phyloP scores from a whole-genome alignment of 176 grass and related monocot species.

The Ampelocalamus luodianensis region DNA sequence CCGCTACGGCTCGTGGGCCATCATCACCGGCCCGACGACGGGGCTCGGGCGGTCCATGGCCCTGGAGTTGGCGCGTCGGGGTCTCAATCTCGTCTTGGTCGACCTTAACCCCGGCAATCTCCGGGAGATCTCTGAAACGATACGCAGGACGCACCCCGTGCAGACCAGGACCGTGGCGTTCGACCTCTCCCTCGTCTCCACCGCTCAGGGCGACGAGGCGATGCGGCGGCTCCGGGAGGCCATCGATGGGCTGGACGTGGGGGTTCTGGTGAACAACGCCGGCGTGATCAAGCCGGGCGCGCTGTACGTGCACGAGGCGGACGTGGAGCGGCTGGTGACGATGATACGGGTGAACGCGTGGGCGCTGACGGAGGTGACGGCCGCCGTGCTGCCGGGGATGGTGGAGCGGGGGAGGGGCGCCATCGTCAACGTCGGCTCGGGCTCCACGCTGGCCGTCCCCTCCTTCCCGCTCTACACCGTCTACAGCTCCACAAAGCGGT shows the following conservation, averaged over 20 bases:
- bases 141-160: not conserved
- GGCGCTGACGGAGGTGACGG: slow-evolving; percentile 40
- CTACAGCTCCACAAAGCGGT: slow-evolving; percentile 42
- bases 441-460: slow-evolving; percentile 13
- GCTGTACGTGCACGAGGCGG: slow-evolving; percentile 46
- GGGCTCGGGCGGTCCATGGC: slow-evolving; percentile 56
- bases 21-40: slow-evolving; percentile 42
- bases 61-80: slow-evolving; percentile 43
- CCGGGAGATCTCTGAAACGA: slow-evolving; percentile 1
- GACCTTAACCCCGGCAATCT: slow-evolving; percentile 42
- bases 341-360: slow-evolving; percentile 53
- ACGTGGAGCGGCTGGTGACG: slow-evolving; percentile 16
- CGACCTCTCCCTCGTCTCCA: slow-evolving; percentile 43
- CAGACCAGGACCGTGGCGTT: slow-evolving; percentile 39
- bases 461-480: slow-evolving; percentile 52
- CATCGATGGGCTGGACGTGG: slow-evolving; percentile 49
- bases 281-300: slow-evolving; percentile 38
- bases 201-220: not conserved
- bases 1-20: slow-evolving; percentile 52
- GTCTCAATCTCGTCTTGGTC: slow-evolving; percentile 57
- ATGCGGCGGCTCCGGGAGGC: slow-evolving; percentile 9
- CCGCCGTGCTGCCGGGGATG: slow-evolving; percentile 49
- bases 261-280: slow-evolving; percentile 55
- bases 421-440: slow-evolving; percentile 52
- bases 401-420: slow-evolving; percentile 41